Evolutionary conservation across 2,329 filamentous ascomycete genomes (phyloP).

Genomic region (Cordyceps farinosa): DNA sequence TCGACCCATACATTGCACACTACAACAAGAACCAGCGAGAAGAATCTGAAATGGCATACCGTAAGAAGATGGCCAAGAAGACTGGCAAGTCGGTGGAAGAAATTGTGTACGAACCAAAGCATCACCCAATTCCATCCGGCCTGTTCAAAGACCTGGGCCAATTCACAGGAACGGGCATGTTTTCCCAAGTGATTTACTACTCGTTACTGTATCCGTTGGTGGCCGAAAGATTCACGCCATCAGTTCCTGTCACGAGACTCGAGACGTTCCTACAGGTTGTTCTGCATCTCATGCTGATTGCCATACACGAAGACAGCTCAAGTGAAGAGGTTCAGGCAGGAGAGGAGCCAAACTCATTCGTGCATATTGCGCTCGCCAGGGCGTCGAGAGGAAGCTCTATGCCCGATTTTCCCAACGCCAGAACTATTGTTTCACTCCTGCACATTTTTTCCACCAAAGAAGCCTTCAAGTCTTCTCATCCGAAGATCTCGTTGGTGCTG

Average conservation of each 20-base stretch:
- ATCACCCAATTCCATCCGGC: slow-evolving; percentile 71
- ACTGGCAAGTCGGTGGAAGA: slow-evolving; percentile 77
- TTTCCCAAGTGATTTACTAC: slow-evolving; percentile 87
- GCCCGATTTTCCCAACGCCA: slow-evolving; percentile 51
- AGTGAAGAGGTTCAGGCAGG: slow-evolving; percentile 49
- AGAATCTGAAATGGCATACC: slow-evolving; percentile 87
- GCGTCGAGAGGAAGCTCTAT: slow-evolving; percentile 60
- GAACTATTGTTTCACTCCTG: slow-evolving; percentile 62
- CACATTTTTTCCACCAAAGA: slow-evolving; percentile 62
- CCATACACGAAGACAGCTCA: slow-evolving; percentile 75
- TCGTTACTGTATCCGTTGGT: slow-evolving; percentile 77
- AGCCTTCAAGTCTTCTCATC: slow-evolving; percentile 75
- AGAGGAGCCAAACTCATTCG: slow-evolving; percentile 61
- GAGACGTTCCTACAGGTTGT: slow-evolving; percentile 92
- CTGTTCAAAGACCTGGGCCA: slow-evolving; percentile 71
- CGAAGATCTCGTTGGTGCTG: slow-evolving; percentile 80
- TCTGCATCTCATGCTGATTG: slow-evolving; percentile 80
- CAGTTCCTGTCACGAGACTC: slow-evolving; percentile 74
- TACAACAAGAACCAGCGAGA: slow-evolving; percentile 97
- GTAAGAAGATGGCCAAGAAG: slow-evolving; percentile 80
- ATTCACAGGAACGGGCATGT: slow-evolving; percentile 81
- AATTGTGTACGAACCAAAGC: slow-evolving; percentile 85
- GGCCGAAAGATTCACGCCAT: slow-evolving; percentile 64
- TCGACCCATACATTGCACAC: slow-evolving; percentile 94
- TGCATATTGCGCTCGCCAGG: slow-evolving; percentile 65